These are phyloP conservation scores for Carex parvula DNA, from an alignment of 176 grass and related monocot species.

Conservation along the genomic window DNA sequence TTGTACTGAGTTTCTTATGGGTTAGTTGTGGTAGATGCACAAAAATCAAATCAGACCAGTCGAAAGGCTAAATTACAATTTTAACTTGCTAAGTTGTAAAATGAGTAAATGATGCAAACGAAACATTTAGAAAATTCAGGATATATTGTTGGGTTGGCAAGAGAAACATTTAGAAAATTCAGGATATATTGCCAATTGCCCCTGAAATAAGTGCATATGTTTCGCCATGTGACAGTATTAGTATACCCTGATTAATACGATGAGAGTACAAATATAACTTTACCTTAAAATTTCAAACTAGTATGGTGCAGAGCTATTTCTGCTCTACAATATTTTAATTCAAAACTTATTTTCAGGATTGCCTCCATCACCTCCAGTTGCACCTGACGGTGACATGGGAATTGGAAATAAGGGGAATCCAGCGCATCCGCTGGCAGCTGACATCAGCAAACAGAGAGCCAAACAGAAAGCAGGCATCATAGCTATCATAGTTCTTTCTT, in stretches of 20 bases:
- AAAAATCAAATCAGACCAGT: background rate
- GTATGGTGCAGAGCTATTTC: background rate
- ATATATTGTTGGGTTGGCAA: background rate
- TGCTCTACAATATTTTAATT: background rate
- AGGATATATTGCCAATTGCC: background rate
- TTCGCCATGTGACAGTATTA: background rate
- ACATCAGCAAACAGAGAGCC: constrained; percentile 56
- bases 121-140: background rate
- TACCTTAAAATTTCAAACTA: background rate
- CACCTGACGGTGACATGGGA: constrained; percentile 43
- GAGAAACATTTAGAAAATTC: background rate
- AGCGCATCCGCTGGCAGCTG: constrained; percentile 64
- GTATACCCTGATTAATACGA: background rate
- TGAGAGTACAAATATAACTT: background rate
- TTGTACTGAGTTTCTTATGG: constrained; percentile 20
- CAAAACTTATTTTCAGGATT: constrained; percentile 49
- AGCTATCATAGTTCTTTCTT: constrained; percentile 72
- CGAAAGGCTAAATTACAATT: background rate
- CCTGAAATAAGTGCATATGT: background rate
- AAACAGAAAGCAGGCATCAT: constrained; percentile 52
- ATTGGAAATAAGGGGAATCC: constrained; percentile 50
- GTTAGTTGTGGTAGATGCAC: constrained; percentile 1
- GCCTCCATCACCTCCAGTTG: constrained; percentile 55
- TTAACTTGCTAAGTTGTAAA: background rate
- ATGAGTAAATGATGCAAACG: background rate